Percentiles rank a stretch among this genome's conserved stretches.
These are phyloP conservation scores for Thermothielavioides terrestris DNA, from an alignment of 495 filamentous ascomycete species.

Conservation along the genomic window DNA sequence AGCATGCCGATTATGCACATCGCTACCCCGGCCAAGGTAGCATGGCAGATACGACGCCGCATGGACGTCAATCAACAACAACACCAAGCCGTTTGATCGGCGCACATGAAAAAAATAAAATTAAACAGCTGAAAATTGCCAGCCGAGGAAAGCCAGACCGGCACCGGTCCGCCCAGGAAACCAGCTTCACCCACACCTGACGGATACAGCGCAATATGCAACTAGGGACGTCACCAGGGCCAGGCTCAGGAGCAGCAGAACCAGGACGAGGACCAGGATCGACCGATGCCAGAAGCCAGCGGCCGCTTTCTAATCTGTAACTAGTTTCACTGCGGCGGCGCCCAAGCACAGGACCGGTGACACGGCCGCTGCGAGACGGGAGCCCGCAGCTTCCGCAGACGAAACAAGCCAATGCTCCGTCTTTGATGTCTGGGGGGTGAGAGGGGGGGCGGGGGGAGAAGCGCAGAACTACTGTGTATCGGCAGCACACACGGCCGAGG, in stretches of 20 bases:
- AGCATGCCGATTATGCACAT: slow-evolving; percentile 1
- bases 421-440: neutral
- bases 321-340: neutral
- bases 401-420: neutral
- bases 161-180: no score
- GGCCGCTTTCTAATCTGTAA: no score
- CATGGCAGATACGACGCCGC: slow-evolving; percentile 2
- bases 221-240: neutral
- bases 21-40: neutral
- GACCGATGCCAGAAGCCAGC: no score
- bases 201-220: no score
- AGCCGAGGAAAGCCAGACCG: neutral
- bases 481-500: slow-evolving; percentile 1
- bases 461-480: no score
- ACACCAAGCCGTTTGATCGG: neutral
- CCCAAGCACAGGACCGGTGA: neutral
- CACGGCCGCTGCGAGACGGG: slow-evolving; percentile 1
- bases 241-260: no score
- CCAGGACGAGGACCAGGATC: no score
- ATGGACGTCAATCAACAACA: neutral
- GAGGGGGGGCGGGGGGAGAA: no score
- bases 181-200: no score
- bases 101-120: neutral
- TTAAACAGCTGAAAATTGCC: neutral
- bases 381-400: slow-evolving; percentile 6